These are phyloP conservation scores for Fusarium sp. DNA, from an alignment of 2,329 filamentous ascomycete species.

Conservation along the genomic window DNA sequence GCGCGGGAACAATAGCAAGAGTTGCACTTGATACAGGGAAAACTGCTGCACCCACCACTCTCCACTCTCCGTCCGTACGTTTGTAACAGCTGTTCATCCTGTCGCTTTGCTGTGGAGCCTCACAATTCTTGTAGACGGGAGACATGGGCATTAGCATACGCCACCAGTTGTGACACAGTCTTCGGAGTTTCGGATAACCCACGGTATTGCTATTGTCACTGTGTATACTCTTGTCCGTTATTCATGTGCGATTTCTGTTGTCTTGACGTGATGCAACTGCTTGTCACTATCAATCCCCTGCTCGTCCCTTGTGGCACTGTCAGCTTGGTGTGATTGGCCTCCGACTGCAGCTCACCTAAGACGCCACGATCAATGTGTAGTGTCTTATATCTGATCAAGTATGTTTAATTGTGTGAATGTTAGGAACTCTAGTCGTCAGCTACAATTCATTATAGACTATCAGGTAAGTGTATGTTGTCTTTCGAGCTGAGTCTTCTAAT, in stretches of 20 bases:
- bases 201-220: slow-evolving; percentile 6
- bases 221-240: neutral
- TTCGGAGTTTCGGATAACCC: slow-evolving; percentile 36
- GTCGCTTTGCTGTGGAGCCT: slow-evolving; percentile 27
- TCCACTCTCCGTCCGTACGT: slow-evolving; percentile 2
- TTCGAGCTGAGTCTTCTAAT: accelerated
- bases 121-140: neutral
- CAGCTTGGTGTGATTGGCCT: neutral
- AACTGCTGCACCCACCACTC: slow-evolving; percentile 5
- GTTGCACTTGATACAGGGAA: slow-evolving; percentile 2
- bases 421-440: no score
- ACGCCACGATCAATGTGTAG: neutral
- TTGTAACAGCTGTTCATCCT: slow-evolving; percentile 35
- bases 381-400: neutral
- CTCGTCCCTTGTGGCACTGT: neutral
- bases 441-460: neutral
- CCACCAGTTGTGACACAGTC: slow-evolving; percentile 33
- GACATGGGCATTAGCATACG: slow-evolving; percentile 24
- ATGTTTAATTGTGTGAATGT: no score
- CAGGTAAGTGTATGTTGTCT: no score
- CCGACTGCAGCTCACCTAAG: neutral
- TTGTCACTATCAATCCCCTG: neutral
- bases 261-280: neutral
- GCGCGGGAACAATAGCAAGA: slow-evolving; percentile 1
- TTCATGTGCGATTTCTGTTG: neutral